Evolutionary conservation across 177 flowering plant species (phyloP).

Genomic region (Vitis hybrid): DNA sequence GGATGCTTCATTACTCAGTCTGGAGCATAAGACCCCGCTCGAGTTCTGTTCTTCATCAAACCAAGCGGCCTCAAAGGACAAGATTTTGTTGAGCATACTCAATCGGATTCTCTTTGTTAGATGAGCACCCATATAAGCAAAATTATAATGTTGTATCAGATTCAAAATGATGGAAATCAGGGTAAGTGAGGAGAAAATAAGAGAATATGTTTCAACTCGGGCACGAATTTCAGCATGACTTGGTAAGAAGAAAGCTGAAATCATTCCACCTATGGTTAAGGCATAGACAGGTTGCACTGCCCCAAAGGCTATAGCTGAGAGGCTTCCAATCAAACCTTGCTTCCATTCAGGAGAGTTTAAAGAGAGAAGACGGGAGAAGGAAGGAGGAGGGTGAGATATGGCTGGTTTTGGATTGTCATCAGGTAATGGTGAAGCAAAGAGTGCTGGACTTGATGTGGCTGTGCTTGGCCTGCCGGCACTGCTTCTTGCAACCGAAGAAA

Average conservation of each 20-base stretch:
- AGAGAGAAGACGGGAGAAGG: slow-evolving; percentile 60
- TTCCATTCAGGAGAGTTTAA: slow-evolving; percentile 78
- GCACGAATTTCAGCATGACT: slow-evolving; percentile 61
- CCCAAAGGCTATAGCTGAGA: slow-evolving; percentile 74
- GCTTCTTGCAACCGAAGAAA: slow-evolving; percentile 46
- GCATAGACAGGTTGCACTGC: slow-evolving; percentile 84
- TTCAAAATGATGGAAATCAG: slow-evolving; percentile 55
- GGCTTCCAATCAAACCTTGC: slow-evolving; percentile 67
- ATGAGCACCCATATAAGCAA: slow-evolving; percentile 79
- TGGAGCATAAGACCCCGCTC: slow-evolving; percentile 72
- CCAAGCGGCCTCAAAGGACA: slow-evolving; percentile 88
- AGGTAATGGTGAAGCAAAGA: slow-evolving; percentile 40
- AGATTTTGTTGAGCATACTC: slow-evolving; percentile 72
- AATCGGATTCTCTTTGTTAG: slow-evolving; percentile 70
- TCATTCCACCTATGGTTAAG: slow-evolving; percentile 77
- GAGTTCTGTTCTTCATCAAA: slow-evolving; percentile 84
- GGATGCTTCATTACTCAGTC: slow-evolving; percentile 76
- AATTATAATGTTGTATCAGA: slow-evolving; percentile 75
- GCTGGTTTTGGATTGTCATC: slow-evolving; percentile 13
- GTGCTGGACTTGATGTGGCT: slow-evolving; percentile 54
- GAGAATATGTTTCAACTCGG: slow-evolving; percentile 48
- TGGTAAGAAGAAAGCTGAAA: slow-evolving; percentile 67
- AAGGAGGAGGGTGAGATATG: slow-evolving; percentile 49
- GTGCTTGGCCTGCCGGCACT: slow-evolving; percentile 55
- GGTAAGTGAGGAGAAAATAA: slow-evolving; percentile 60